Percentiles rank a stretch among this genome's conserved stretches.
Conservation (phyloP, 2,329 filamentous ascomycete species). For the Madurella mycetomatis region DNA sequence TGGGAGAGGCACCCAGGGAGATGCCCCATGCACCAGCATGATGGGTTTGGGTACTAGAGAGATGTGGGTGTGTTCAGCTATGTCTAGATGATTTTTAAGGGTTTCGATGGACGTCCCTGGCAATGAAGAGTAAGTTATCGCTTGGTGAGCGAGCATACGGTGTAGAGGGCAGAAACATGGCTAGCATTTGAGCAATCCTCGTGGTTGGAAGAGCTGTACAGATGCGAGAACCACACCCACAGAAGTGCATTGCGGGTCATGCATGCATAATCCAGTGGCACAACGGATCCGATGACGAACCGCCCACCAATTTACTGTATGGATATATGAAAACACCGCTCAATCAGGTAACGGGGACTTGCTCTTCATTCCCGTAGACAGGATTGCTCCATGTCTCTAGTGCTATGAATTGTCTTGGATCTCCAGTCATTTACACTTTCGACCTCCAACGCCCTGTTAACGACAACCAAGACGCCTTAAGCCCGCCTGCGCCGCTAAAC, state of each 20-base stretch:
- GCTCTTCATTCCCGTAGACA: not conserved
- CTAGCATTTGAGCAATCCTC: too few relatives aligned
- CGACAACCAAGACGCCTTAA: too few relatives aligned
- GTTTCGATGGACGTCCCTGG: too few relatives aligned
- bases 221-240: too few relatives aligned
- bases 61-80: not conserved
- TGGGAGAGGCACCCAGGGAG: constrained; percentile 58
- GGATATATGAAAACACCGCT: not conserved
- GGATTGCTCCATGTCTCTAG: constrained; percentile 4
- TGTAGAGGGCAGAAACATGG: too few relatives aligned
- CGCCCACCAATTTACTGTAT: too few relatives aligned
- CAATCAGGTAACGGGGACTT: too few relatives aligned
- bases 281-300: too few relatives aligned
- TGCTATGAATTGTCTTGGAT: not conserved
- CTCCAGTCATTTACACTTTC: not conserved
- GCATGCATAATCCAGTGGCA: too few relatives aligned
- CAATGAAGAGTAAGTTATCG: not conserved
- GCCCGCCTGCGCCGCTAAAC: not conserved
- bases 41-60: constrained; percentile 49
- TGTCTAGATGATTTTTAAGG: not conserved
- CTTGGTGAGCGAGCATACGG: too few relatives aligned
- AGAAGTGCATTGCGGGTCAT: too few relatives aligned
- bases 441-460: not conserved
- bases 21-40: constrained; percentile 63
- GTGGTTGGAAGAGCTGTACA: too few relatives aligned